These are phyloP conservation scores for Mycena latifolia DNA, from an alignment of 768 basidiomycete species.

Conservation along the genomic window DNA sequence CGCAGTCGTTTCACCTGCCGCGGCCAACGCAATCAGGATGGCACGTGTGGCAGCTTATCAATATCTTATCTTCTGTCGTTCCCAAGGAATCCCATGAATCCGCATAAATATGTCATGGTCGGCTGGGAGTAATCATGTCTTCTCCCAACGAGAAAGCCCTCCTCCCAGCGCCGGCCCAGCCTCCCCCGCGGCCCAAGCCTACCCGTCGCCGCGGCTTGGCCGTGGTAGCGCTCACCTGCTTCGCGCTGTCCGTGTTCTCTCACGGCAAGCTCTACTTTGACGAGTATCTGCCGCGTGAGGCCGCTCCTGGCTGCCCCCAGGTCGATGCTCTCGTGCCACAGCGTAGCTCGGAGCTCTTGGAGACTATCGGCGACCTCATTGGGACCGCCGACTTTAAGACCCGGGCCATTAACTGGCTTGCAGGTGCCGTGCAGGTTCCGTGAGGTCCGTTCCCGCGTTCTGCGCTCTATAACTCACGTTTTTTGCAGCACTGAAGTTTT, in stretches of 20 bases:
- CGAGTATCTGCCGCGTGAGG: background rate
- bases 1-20: background rate
- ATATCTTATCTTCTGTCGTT: background rate
- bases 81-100: background rate
- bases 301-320: slow-evolving; percentile 24
- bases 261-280: background rate
- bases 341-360: slow-evolving; percentile 14
- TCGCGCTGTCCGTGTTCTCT: background rate
- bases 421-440: slow-evolving; percentile 47
- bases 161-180: background rate
- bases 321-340: slow-evolving; percentile 20
- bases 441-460: slow-evolving; percentile 8
- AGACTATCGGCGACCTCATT: slow-evolving; percentile 26
- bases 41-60: background rate
- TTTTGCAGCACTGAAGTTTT: slow-evolving; percentile 61
- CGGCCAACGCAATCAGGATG: background rate
- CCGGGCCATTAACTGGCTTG: slow-evolving; percentile 42
- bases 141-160: slow-evolving; percentile 5
- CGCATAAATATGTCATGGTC: slow-evolving; percentile 1
- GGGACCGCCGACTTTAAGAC: slow-evolving; percentile 39
- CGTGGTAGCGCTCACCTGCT: background rate
- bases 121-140: background rate
- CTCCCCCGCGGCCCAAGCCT: background rate
- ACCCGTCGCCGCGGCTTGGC: background rate
- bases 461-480: background rate